A percentile compares a stretch with the other conserved stretches of the same genome.
phyloP scores from a whole-genome alignment of 169 alveolate species.

The Neospora caninum region DNA sequence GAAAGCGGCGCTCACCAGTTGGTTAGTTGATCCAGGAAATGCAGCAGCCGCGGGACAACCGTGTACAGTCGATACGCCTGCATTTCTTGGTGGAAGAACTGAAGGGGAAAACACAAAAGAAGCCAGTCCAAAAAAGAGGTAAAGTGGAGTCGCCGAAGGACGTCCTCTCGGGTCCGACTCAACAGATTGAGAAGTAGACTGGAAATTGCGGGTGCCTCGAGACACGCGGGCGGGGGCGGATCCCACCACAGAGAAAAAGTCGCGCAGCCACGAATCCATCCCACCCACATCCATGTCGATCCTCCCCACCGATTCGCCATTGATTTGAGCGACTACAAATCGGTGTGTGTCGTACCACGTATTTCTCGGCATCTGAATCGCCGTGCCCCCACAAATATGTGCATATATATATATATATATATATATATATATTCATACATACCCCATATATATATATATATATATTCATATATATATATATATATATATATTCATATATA shows the following conservation, averaged over 20 bases:
- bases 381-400: not conserved
- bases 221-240: too few relatives aligned
- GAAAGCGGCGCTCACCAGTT: constrained; percentile 88
- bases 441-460: too few relatives aligned
- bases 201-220: not conserved
- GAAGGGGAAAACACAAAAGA: constrained; percentile 49
- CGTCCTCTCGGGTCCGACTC: not conserved
- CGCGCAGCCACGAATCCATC: too few relatives aligned
- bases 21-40: constrained; percentile 95
- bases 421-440: too few relatives aligned
- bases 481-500: too few relatives aligned
- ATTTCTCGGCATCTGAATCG: too few relatives aligned
- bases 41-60: constrained; percentile 92
- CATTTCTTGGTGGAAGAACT: constrained; percentile 94
- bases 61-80: constrained; percentile 95
- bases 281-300: too few relatives aligned
- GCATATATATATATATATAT: not conserved
- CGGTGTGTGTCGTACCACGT: too few relatives aligned
- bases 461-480: too few relatives aligned
- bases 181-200: not conserved
- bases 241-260: too few relatives aligned
- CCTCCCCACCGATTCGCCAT: too few relatives aligned
- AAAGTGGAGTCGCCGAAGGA: not conserved
- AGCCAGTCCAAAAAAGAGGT: not conserved
- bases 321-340: too few relatives aligned